These are phyloP conservation scores for Claviceps sp. DNA, from an alignment of 2,329 filamentous ascomycete genomes.

Conservation along the genomic window DNA sequence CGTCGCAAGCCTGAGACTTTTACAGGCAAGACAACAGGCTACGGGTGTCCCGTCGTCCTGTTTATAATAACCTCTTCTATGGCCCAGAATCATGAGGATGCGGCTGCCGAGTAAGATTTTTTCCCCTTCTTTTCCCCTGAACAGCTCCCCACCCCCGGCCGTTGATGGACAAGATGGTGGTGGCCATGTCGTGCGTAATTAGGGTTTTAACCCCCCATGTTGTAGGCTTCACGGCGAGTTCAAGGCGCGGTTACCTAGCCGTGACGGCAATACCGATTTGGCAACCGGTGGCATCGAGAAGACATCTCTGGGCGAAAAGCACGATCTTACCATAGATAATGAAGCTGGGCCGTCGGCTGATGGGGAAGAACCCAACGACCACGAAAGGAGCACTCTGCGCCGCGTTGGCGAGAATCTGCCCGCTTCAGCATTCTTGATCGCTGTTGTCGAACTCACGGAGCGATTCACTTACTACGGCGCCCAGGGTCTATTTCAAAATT, in stretches of 20 bases:
- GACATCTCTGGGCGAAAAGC: constrained; percentile 12
- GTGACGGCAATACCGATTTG: constrained; percentile 13
- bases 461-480: constrained; percentile 46
- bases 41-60: not conserved
- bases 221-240: constrained; percentile 17
- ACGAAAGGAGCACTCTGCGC: constrained; percentile 35
- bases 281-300: constrained; percentile 12
- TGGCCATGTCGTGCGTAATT: not conserved
- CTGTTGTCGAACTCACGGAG: constrained; percentile 40
- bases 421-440: constrained; percentile 41
- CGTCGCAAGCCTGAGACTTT: not conserved
- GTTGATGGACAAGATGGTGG: too few relatives aligned
- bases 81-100: constrained; percentile 21
- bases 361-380: constrained; percentile 37
- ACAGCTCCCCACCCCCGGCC: too few relatives aligned
- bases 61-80: constrained; percentile 9
- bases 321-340: constrained; percentile 10
- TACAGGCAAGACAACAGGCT: too few relatives aligned
- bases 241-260: constrained; percentile 12
- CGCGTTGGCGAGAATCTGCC: constrained; percentile 42
- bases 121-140: not conserved
- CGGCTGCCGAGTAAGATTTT: constrained; percentile 18
- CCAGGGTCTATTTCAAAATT: constrained; percentile 42
- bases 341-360: constrained; percentile 24
- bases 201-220: not conserved